Base-by-base conservation (phyloP, 352 stramenopile species). In the Saprolegnia parasitica region DNA sequence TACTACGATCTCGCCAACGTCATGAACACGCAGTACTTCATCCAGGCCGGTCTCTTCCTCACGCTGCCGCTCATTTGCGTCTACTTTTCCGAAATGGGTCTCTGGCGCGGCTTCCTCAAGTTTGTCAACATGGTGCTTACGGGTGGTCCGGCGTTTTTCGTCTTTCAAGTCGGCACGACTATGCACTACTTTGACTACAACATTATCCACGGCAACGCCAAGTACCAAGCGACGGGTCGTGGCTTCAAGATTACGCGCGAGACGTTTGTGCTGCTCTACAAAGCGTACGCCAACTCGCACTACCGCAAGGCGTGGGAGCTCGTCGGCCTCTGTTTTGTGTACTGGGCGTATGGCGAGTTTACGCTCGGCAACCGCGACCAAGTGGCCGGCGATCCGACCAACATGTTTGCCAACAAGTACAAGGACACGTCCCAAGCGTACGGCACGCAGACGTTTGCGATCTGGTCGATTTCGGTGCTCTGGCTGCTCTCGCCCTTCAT, bases 101-200 rank as follows among this genome's bases (percentile, higher is more conserved):
- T 91, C 6, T 74, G 76, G 24, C 78, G 84, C 50, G 85, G 84
- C 52, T 74, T 93, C n/a, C 71, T 86, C 29, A 84, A 89, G 35
- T 78, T 93, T 40, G 56, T 91, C 32, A 83, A 91, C 64, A 91
- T 93, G 85, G 74, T 93, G 37, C 84, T 90, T 52, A 93, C 85
- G 26, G 72, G 67, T 24, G 85, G 85, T 26, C 85, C 85, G 9
- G 78, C 78, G 2, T 93, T 93, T 55, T 93, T 91, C 71, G 81
- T 91, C 13, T 93, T 93, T 71, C 81, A 90, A 71, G 76, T 93
- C 9, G 85, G 85, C 39, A 93, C 85, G 20, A 93, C 81, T 1
- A 91, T 91, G 83, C 85, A 93, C 75, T 93, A 90, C 78, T 93
- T 91, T 60, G 83, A 91, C 71, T 88, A 91, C 71, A 91, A 91